Evolutionary conservation across 768 basidiomycete genomes (phyloP).

Genomic region (Mrakia gelida): DNA sequence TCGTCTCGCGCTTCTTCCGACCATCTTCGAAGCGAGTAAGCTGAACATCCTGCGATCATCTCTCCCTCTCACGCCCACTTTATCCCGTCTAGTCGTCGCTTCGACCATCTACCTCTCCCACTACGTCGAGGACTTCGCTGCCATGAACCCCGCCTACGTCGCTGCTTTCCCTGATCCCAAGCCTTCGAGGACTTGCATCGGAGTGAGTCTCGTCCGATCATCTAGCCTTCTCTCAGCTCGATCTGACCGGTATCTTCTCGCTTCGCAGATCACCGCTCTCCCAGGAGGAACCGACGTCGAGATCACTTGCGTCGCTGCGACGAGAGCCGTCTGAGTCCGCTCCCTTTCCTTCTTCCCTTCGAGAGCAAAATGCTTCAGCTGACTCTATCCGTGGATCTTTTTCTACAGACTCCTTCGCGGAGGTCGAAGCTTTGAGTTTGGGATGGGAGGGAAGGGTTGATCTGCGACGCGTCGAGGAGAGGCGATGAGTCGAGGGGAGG

Average conservation of each 20-base stretch:
- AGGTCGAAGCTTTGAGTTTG: not conserved
- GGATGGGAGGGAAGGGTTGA: too few species aligned
- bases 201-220: not conserved
- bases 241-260: too few species aligned
- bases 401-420: not conserved
- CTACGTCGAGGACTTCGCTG: slow-evolving; percentile 8
- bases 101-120: slow-evolving; percentile 26
- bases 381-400: too few species aligned
- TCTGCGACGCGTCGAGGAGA: too few species aligned
- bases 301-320: slow-evolving; percentile 27
- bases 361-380: not conserved
- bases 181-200: slow-evolving; percentile 23
- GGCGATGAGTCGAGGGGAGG: too few species aligned
- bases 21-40: too few species aligned
- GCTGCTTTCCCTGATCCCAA: slow-evolving; percentile 16
- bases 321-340: slow-evolving; percentile 23
- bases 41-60: too few species aligned
- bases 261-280: slow-evolving; percentile 16
- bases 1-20: too few species aligned
- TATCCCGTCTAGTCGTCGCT: not conserved
- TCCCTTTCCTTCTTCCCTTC: not conserved
- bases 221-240: too few species aligned
- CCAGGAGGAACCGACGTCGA: slow-evolving; percentile 29
- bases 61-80: too few species aligned
- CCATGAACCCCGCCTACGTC: slow-evolving; percentile 29